phyloP scores from a whole-genome alignment of 1,284 basidiomycete genomes.

The Apiotrichum akiyoshidainum region DNA sequence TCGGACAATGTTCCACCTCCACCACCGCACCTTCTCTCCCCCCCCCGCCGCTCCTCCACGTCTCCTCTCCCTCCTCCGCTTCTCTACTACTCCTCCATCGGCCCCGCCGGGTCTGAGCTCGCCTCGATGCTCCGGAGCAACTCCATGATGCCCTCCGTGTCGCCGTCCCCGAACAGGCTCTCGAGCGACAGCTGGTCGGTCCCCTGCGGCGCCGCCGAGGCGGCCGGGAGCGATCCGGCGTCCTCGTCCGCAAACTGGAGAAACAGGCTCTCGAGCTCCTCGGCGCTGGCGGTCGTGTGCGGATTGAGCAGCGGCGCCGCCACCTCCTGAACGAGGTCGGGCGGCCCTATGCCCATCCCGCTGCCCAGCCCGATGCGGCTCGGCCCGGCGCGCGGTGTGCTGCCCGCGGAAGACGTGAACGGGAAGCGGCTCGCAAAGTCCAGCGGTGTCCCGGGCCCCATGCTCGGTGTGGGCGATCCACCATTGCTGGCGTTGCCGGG shows the following conservation, averaged over 20 bases:
- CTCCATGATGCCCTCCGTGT: constrained; percentile 20
- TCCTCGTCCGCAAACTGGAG: constrained; percentile 17
- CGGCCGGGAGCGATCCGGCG: too few species aligned
- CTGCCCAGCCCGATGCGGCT: background rate
- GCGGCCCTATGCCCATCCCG: background rate
- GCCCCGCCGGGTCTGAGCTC: constrained; percentile 1
- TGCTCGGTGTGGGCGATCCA: constrained; percentile 16
- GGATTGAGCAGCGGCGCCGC: constrained; percentile 1
- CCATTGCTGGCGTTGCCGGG: background rate
- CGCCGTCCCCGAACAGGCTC: constrained; percentile 14
- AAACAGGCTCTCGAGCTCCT: constrained; percentile 17
- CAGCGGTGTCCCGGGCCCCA: constrained; percentile 1
- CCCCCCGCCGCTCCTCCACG: too few species aligned
- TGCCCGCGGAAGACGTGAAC: constrained; percentile 5
- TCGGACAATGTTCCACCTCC: too few species aligned
- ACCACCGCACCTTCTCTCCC: too few species aligned
- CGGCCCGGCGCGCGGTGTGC: background rate
- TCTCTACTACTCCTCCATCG: too few species aligned
- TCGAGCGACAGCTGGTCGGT: constrained; percentile 12
- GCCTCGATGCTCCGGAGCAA: constrained; percentile 17
- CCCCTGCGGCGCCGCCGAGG: background rate
- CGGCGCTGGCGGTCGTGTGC: background rate
- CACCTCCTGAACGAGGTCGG: background rate
- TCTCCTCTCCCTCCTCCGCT: background rate
- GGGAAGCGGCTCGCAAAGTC: constrained; percentile 16